Conservation (phyloP, 257 asterid genomes). For the Lycium ferocissimum region DNA sequence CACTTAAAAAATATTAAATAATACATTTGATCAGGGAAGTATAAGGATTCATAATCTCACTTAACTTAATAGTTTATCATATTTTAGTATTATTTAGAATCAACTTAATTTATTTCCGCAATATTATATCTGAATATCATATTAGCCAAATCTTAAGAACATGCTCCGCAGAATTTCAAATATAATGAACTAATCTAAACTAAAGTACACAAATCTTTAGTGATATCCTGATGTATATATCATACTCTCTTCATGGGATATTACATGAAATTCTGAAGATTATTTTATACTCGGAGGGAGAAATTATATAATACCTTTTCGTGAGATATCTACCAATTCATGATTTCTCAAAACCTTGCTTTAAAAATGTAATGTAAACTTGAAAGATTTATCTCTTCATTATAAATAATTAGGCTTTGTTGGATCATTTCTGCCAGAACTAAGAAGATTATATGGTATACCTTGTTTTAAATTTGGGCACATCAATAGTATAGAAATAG, state of each 20-base stretch:
- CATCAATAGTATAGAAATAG: too few species aligned
- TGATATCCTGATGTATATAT: too few species aligned
- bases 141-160: slow-evolving; percentile 25
- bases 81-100: not conserved
- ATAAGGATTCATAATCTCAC: slow-evolving; percentile 24
- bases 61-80: not conserved
- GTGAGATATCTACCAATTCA: not conserved
- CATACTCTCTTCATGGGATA: too few species aligned
- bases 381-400: not conserved
- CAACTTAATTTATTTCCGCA: not conserved
- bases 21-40: not conserved
- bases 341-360: not conserved
- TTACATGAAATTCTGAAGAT: not conserved
- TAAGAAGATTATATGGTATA: not conserved
- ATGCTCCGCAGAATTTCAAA: slow-evolving; percentile 23
- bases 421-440: not conserved
- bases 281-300: not conserved
- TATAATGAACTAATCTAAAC: not conserved
- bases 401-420: not conserved
- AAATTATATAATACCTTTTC: not conserved
- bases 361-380: not conserved
- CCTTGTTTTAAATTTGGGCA: too few species aligned
- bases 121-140: not conserved
- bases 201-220: not conserved
- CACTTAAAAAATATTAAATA: slow-evolving; percentile 15